Conservation (phyloP, 1,284 basidiomycete genomes). For the Macrocybe sp. region DNA sequence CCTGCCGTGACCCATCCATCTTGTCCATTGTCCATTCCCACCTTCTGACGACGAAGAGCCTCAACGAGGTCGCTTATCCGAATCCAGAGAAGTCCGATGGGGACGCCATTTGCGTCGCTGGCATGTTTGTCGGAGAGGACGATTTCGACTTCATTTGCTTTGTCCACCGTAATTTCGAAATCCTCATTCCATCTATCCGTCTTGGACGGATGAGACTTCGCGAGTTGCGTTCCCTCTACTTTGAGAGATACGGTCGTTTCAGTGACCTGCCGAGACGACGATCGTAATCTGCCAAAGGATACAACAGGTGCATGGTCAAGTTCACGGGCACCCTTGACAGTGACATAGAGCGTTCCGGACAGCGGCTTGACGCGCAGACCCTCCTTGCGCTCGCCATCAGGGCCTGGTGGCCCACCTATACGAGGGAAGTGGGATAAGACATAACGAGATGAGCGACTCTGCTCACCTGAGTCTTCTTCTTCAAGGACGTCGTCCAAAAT, state of each 20-base stretch:
- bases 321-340: constrained; percentile 86
- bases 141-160: constrained; percentile 97
- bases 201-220: constrained; percentile 87
- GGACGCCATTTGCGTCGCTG: constrained; percentile 74
- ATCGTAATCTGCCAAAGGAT: constrained; percentile 52
- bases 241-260: constrained; percentile 95
- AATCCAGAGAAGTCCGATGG: constrained; percentile 96
- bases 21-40: constrained; percentile 78
- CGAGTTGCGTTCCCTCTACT: constrained; percentile 93
- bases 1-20: constrained; percentile 93
- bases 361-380: constrained; percentile 89
- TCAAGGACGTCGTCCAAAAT: constrained; percentile 88
- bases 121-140: constrained; percentile 93
- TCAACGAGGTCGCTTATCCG: constrained; percentile 94
- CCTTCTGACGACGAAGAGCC: constrained; percentile 90
- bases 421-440: not conserved
- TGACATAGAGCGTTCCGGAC: constrained; percentile 90
- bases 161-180: constrained; percentile 95
- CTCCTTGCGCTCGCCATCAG: constrained; percentile 87
- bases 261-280: constrained; percentile 71
- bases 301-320: constrained; percentile 88
- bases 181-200: constrained; percentile 98
- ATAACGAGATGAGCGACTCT: constrained; percentile 14
- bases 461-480: constrained; percentile 66
- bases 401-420: constrained; percentile 39